phyloP scores from a whole-genome alignment of 1,139 yeast species.

The Saccharomyces hybrid region DNA sequence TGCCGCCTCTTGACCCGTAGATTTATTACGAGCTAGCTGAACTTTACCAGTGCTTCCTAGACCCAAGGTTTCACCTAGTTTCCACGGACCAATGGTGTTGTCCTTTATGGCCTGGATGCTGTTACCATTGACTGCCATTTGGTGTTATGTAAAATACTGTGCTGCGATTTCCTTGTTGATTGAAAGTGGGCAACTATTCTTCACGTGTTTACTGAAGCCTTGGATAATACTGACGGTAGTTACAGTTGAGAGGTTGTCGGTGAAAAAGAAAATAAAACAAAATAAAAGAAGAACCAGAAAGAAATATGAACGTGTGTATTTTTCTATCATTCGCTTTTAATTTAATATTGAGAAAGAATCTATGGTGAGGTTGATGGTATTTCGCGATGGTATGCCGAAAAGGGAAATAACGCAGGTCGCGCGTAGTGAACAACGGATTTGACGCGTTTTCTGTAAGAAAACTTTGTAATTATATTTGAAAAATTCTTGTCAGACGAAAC shows the following conservation, averaged over 20 bases:
- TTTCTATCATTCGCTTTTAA: not conserved
- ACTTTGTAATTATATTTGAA: not conserved
- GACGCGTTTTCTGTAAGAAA: not conserved
- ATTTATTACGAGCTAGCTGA: constrained; percentile 76
- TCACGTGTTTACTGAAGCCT: not conserved
- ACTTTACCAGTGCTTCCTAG: constrained; percentile 95
- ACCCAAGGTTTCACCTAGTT: constrained; percentile 87
- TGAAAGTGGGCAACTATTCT: not conserved
- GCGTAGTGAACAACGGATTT: not conserved
- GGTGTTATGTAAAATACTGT: not conserved
- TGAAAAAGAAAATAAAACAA: not conserved
- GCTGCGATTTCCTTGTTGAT: not conserved
- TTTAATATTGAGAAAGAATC: not conserved
- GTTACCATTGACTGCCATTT: constrained; percentile 5
- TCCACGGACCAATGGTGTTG: constrained; percentile 86
- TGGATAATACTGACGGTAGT: not conserved
- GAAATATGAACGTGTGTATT: not conserved
- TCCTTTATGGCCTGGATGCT: constrained; percentile 24
- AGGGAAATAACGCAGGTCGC: not conserved
- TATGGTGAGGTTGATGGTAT: not conserved
- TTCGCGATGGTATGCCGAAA: constrained; percentile 1
- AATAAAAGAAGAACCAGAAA: not conserved
- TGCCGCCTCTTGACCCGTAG: constrained; percentile 87
- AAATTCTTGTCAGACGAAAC: not conserved
- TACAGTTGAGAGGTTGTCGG: not conserved